These are phyloP conservation scores for Sambucus nigra DNA, from an alignment of 129 eudicot genomes.

Conservation along the genomic window DNA sequence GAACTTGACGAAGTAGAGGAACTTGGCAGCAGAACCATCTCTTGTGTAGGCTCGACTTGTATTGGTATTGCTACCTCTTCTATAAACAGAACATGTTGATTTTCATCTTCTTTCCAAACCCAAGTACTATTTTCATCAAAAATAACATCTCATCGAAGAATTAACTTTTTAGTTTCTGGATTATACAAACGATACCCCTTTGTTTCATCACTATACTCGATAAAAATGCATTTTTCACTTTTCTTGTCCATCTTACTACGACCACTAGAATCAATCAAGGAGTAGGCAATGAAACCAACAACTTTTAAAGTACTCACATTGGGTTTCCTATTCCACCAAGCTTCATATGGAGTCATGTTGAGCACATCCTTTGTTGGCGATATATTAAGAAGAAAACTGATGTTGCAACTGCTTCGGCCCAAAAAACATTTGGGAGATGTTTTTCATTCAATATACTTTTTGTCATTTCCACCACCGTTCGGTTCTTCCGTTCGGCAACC, in stretches of 20 bases:
- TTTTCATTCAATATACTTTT: conserved; percentile 3
- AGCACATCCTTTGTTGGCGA: conserved; percentile 3
- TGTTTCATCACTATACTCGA: no score
- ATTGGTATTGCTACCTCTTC: background rate
- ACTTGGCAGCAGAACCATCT: no score
- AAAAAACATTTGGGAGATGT: background rate
- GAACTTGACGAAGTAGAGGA: no score
- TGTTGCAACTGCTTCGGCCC: conserved; percentile 6
- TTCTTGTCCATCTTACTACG: no score
- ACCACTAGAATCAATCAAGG: background rate
- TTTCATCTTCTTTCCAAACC: no score
- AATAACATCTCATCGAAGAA: background rate
- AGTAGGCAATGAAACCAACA: background rate
- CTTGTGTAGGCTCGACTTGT: no score
- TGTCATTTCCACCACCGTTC: conserved; percentile 1
- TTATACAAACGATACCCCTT: background rate
- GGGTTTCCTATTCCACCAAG: background rate
- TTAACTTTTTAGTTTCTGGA: background rate
- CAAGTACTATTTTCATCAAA: no score
- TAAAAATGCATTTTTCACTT: no score
- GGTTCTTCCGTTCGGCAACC: background rate
- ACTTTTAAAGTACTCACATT: background rate
- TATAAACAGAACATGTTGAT: no score
- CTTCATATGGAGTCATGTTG: background rate
- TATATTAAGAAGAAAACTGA: background rate